phyloP scores from a whole-genome alignment of 345 rosid genomes.

The Turritis glabra region DNA sequence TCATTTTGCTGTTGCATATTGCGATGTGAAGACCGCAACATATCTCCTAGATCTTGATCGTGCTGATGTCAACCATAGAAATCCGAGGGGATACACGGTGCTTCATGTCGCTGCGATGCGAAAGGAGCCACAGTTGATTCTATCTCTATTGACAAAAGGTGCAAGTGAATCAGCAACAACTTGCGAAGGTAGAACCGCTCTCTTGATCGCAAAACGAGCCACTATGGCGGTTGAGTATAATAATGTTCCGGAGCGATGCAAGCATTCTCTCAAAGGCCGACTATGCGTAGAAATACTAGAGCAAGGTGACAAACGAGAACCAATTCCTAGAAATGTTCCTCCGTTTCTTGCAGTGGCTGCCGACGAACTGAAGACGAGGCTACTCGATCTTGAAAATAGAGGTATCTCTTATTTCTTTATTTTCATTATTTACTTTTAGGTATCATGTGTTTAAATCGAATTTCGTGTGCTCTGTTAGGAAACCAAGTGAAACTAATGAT shows the following conservation, averaged over 20 bases:
- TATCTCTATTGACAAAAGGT: slow-evolving; percentile 66
- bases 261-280: slow-evolving; percentile 53
- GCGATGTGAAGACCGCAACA: slow-evolving; percentile 67
- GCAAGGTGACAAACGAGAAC: slow-evolving; percentile 61
- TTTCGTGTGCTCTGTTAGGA: not conserved
- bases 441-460: not conserved
- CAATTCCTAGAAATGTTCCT: slow-evolving; percentile 56
- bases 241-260: slow-evolving; percentile 44
- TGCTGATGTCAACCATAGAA: slow-evolving; percentile 67
- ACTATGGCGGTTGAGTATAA: slow-evolving; percentile 64
- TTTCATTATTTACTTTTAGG: not conserved
- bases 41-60: slow-evolving; percentile 63
- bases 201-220: slow-evolving; percentile 64
- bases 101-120: slow-evolving; percentile 84
- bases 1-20: slow-evolving; percentile 82
- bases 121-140: slow-evolving; percentile 71
- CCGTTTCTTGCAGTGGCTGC: slow-evolving; percentile 63
- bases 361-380: slow-evolving; percentile 54
- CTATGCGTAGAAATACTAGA: slow-evolving; percentile 76
- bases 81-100: slow-evolving; percentile 72
- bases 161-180: slow-evolving; percentile 62
- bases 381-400: slow-evolving; percentile 75
- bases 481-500: slow-evolving; percentile 15
- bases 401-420: slow-evolving; percentile 44
- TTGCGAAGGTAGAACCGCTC: slow-evolving; percentile 74